Conservation (phyloP, 75 land plant genomes). For the Cunninghamia lanceolata region DNA sequence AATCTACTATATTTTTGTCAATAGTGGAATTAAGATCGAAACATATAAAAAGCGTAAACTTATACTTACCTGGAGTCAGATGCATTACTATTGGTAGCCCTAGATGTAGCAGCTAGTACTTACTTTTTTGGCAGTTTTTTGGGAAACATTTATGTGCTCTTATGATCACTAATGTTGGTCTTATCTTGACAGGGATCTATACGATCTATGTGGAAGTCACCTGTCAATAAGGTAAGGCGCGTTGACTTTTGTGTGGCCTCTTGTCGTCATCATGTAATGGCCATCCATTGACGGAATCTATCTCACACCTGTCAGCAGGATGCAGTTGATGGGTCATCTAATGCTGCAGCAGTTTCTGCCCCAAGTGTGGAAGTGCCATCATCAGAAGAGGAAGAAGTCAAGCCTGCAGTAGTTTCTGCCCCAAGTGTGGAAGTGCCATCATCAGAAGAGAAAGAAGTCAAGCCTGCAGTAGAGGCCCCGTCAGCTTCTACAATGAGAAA, state of each 20-base stretch:
- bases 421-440: constrained; percentile 16
- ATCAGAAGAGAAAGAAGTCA: constrained; percentile 18
- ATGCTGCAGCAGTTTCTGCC: constrained; percentile 15
- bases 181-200: neutral
- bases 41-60: neutral
- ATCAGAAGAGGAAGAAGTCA: constrained; percentile 15
- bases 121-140: neutral
- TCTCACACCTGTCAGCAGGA: constrained; percentile 17
- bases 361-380: constrained; percentile 15
- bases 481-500: constrained; percentile 20
- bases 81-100: neutral
- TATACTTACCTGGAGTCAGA: neutral
- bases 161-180: neutral
- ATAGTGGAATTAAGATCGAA: neutral
- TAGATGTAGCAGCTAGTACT: neutral
- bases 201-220: neutral
- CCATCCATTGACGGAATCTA: neutral
- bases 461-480: constrained; percentile 15
- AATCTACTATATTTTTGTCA: neutral
- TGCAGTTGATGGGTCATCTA: constrained; percentile 31
- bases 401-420: constrained; percentile 11
- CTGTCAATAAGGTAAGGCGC: neutral
- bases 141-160: neutral
- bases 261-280: neutral
- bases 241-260: neutral